A percentile compares a stretch with the other conserved stretches of the same genome.
phyloP scores from a whole-genome alignment of 2,329 filamentous ascomycete species.

The Coniochaeta prunicola region DNA sequence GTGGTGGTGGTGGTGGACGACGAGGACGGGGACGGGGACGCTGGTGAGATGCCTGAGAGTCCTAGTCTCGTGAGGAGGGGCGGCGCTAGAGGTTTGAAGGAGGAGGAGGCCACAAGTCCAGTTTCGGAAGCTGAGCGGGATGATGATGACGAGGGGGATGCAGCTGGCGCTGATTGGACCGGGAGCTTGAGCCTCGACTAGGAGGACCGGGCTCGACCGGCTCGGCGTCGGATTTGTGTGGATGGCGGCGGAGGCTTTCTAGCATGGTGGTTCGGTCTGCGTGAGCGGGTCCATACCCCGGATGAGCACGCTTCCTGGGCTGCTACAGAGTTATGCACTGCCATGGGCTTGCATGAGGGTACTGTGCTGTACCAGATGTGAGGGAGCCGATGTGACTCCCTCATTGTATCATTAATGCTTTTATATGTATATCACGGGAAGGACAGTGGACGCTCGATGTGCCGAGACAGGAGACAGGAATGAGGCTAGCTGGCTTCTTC shows the following conservation, averaged over 20 bases:
- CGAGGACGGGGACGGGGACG: too few species aligned
- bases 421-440: background rate
- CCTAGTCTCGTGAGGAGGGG: conserved; percentile 7
- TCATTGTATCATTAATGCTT: background rate
- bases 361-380: background rate
- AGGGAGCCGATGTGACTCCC: background rate
- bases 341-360: background rate
- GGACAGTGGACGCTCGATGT: background rate
- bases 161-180: conserved; percentile 14
- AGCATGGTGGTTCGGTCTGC: background rate
- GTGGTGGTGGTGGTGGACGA: conserved; percentile 7
- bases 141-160: conserved; percentile 6
- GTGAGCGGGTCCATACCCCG: background rate
- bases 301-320: background rate
- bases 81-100: too few species aligned
- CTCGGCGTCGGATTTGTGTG: background rate
- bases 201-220: background rate
- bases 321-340: background rate
- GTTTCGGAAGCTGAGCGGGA: too few species aligned
- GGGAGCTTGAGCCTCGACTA: conserved; percentile 27
- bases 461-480: background rate
- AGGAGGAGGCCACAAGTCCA: too few species aligned
- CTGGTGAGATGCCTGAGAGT: conserved; percentile 7
- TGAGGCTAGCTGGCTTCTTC: background rate
- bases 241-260: background rate